Base-by-base conservation (phyloP, 352 stramenopile genomes). In the Plasmopara viticola region DNA sequence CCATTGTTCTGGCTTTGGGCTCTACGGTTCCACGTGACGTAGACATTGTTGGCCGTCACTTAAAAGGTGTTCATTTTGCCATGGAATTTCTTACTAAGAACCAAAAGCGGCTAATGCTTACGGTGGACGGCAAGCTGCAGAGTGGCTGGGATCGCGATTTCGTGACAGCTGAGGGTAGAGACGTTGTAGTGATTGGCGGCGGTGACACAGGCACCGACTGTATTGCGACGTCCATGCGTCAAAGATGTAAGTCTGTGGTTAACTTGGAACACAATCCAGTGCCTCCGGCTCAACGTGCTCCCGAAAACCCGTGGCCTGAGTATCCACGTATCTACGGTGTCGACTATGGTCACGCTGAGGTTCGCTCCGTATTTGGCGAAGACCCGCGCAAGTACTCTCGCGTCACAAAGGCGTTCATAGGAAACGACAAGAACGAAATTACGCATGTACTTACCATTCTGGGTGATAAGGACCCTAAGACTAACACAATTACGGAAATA, bases 61-160 rank as follows among this genome's bases (percentile, higher is more conserved):
- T 98, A 47, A 97, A 97, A 66, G 94, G 95, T 40, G 80, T 99
- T 51, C 93, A 98, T 74, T 98, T 97, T 72, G 95, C 91, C 7
- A 97, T 97, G 93, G 91, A 98, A 63, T 98, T 98, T 56, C 75
- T 99, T 20, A 98, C 94, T 14, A 94, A 96, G 73, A 99, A 98
- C 68, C 94, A 98, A 67, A 98, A 99, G 70, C 87, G 92, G 9
- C 70, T 98, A 13, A 73, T 98, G 25, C 79, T 98, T 56, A 98
- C 91, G 6, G 83, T 96, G 47, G 94, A 98, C 51, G 94, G 94
- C 49, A 97, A 95, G 52, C 74, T 99, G 13, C 79, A 98, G 77
- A 98, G 92, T 40, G 87, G 92, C 47, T 98, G 95, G 95, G 88
- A 97, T 66, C 76, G 75, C 33, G 66, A 90, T 49, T 98, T 97